These are phyloP conservation scores for Malassezia equina DNA, from an alignment of 1,284 basidiomycete genomes.

Conservation along the genomic window DNA sequence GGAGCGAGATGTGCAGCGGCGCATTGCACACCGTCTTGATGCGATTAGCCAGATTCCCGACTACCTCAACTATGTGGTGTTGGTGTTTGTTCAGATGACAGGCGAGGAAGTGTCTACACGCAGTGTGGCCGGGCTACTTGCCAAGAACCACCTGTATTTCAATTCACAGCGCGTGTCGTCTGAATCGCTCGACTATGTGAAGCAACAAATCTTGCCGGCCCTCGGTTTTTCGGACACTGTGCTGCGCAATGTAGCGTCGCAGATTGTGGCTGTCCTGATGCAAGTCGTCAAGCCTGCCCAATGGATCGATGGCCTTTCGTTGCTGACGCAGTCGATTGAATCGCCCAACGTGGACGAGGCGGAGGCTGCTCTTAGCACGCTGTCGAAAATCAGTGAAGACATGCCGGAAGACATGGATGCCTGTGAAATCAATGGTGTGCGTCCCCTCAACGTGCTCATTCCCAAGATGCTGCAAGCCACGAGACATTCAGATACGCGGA, in stretches of 20 bases:
- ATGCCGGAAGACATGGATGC: slow-evolving; percentile 83
- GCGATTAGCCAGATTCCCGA: slow-evolving; percentile 38
- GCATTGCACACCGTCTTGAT: slow-evolving; percentile 40
- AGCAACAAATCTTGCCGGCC: slow-evolving; percentile 40
- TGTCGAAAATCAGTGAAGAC: slow-evolving; percentile 94
- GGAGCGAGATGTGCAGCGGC: slow-evolving; percentile 33
- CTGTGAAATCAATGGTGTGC: slow-evolving; percentile 64
- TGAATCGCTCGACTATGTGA: slow-evolving; percentile 40
- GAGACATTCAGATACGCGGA: slow-evolving; percentile 69
- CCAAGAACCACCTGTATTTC: slow-evolving; percentile 72
- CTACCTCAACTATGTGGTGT: slow-evolving; percentile 90
- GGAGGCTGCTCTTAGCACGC: slow-evolving; percentile 76
- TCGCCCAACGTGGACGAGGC: slow-evolving; percentile 33
- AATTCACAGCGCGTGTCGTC: slow-evolving; percentile 34
- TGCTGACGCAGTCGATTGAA: slow-evolving; percentile 35
- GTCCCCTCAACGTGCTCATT: slow-evolving; percentile 50
- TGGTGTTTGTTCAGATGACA: slow-evolving; percentile 70
- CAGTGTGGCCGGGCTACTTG: slow-evolving; percentile 86
- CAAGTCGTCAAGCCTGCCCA: slow-evolving; percentile 35
- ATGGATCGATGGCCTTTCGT: slow-evolving; percentile 41
- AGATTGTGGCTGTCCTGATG: slow-evolving; percentile 46
- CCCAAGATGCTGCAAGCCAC: slow-evolving; percentile 70
- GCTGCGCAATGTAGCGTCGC: slow-evolving; percentile 43
- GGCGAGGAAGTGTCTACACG: slow-evolving; percentile 81
- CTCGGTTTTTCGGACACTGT: slow-evolving; percentile 38